Conservation (phyloP, 2,329 filamentous ascomycete species). For the Sclerotinia spermophila region DNA sequence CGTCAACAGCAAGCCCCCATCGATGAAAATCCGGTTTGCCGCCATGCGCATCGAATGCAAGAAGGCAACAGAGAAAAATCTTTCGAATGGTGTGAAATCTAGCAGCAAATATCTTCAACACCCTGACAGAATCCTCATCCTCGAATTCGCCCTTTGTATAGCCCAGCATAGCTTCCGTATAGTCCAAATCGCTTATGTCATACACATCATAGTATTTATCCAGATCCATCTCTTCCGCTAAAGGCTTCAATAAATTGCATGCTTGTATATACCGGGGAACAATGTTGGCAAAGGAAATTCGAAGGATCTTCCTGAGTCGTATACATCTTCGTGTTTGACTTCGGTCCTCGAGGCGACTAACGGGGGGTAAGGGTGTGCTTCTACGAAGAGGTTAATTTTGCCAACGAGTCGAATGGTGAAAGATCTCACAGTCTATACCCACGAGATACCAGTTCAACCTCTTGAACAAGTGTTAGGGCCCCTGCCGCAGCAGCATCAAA, state of each 20-base stretch:
- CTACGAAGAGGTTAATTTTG: slow-evolving; percentile 45
- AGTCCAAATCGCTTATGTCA: slow-evolving; percentile 70
- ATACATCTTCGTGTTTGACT: slow-evolving; percentile 75
- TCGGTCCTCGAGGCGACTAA: slow-evolving; percentile 83
- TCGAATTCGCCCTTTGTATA: slow-evolving; percentile 67
- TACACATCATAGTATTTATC: slow-evolving; percentile 93
- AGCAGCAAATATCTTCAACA: slow-evolving; percentile 76
- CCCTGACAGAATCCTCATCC: slow-evolving; percentile 72
- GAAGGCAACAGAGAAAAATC: slow-evolving; percentile 80
- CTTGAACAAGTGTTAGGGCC: slow-evolving; percentile 78
- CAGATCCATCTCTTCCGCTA: slow-evolving; percentile 76
- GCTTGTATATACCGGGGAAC: slow-evolving; percentile 71
- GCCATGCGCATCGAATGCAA: slow-evolving; percentile 80
- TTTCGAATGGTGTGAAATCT: slow-evolving; percentile 78
- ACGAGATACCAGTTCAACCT: slow-evolving; percentile 91
- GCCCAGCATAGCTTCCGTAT: slow-evolving; percentile 64
- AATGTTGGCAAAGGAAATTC: slow-evolving; percentile 63
- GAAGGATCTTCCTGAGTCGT: slow-evolving; percentile 73
- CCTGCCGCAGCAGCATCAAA: slow-evolving; percentile 76
- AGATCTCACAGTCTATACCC: slow-evolving; percentile 76
- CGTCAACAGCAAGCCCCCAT: slow-evolving; percentile 75
- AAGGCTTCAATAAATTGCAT: slow-evolving; percentile 62
- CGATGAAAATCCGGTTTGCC: slow-evolving; percentile 71
- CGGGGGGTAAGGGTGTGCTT: slow-evolving; percentile 85
- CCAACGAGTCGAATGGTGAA: neutral